Percentiles rank a stretch among this genome's conserved stretches.
Evolutionary conservation across 2,329 filamentous ascomycete species (phyloP).

Genomic region (Xylaria sp.): DNA sequence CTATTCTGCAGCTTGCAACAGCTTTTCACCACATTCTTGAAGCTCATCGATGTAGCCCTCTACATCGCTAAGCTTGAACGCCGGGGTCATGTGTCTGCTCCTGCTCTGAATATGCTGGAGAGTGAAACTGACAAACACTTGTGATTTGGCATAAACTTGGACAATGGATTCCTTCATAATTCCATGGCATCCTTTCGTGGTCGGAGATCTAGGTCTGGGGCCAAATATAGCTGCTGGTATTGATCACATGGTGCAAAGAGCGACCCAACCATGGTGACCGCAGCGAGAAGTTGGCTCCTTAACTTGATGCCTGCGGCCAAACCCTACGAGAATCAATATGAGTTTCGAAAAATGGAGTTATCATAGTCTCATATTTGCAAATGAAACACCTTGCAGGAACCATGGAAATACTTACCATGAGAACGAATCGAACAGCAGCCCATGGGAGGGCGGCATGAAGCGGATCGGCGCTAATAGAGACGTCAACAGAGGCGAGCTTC

Average conservation of each 20-base stretch:
- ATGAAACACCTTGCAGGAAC: not conserved
- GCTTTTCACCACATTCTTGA: not conserved
- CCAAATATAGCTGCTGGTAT: not conserved
- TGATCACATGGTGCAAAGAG: not conserved
- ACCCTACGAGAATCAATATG: not conserved
- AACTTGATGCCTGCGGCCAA: not conserved
- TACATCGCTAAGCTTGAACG: not conserved
- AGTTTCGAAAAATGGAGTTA: not conserved
- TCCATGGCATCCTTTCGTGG: not conserved
- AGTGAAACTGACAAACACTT: not conserved
- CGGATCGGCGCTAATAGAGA: not conserved
- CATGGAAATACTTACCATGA: not conserved
- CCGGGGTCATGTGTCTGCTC: not conserved
- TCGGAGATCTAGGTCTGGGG: not conserved
- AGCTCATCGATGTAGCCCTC: not conserved
- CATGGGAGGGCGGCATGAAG: not conserved
- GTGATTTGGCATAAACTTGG: not conserved
- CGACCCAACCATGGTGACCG: not conserved
- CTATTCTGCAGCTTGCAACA: not conserved
- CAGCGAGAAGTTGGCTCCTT: not conserved
- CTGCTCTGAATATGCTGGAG: not conserved
- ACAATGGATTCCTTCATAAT: not conserved
- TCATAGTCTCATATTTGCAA: not conserved
- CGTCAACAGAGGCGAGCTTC: constrained; percentile 1
- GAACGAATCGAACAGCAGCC: not conserved